Conservation (phyloP, 2,329 filamentous ascomycete genomes). For the Meredithiella fracta region DNA sequence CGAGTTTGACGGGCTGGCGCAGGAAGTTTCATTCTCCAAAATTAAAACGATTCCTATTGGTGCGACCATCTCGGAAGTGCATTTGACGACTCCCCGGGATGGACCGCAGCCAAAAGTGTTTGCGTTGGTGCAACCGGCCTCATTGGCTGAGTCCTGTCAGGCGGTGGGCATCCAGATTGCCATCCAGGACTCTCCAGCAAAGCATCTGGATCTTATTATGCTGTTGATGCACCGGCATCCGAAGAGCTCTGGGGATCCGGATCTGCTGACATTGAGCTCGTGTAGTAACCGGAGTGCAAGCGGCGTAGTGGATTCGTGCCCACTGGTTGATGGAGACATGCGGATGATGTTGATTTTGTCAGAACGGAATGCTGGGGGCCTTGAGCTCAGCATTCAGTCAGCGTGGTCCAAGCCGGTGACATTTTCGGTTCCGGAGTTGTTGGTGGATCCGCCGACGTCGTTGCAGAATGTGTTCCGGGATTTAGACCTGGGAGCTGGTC, state of each 20-base stretch:
- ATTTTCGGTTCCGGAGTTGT: slow-evolving; percentile 44
- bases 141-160: slow-evolving; percentile 35
- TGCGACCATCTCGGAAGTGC: neutral
- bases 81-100: neutral
- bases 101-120: slow-evolving; percentile 35
- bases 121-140: slow-evolving; percentile 44
- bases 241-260: neutral
- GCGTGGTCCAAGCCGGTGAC: slow-evolving; percentile 59
- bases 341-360: slow-evolving; percentile 56
- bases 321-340: slow-evolving; percentile 47
- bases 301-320: slow-evolving; percentile 57
- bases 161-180: slow-evolving; percentile 46
- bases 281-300: slow-evolving; percentile 42
- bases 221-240: slow-evolving; percentile 7
- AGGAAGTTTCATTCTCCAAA: slow-evolving; percentile 56
- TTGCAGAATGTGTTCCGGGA: slow-evolving; percentile 30
- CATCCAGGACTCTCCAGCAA: slow-evolving; percentile 52
- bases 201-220: slow-evolving; percentile 29
- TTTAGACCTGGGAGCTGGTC: neutral
- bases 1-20: slow-evolving; percentile 52
- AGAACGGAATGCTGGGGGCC: slow-evolving; percentile 44
- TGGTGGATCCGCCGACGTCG: slow-evolving; percentile 41
- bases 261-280: slow-evolving; percentile 16
- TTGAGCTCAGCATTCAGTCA: slow-evolving; percentile 55
- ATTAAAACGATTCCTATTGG: slow-evolving; percentile 51